Conservation (phyloP, 1,284 basidiomycete genomes). For the Ustilago curta region DNA sequence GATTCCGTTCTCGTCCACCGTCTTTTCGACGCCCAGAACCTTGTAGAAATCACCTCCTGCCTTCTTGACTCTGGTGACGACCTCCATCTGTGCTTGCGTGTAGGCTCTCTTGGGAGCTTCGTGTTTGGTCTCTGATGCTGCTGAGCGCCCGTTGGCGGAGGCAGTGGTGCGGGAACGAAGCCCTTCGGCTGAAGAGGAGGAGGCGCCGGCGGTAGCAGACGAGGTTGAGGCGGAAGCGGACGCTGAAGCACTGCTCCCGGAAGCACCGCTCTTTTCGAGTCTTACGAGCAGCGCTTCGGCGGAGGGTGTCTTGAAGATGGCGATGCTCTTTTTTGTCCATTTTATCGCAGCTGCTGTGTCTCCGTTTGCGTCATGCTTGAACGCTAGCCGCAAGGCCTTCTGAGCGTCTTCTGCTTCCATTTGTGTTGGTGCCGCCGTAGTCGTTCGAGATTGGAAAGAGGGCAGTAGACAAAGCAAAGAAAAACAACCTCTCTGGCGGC, state of each 20-base stretch:
- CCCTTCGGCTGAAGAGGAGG: conserved; percentile 73
- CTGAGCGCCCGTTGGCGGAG: conserved; percentile 66
- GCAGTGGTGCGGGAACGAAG: conserved; percentile 70
- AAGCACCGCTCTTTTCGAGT: conserved; percentile 71
- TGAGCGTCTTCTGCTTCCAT: conserved; percentile 64
- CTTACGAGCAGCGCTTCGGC: conserved; percentile 78
- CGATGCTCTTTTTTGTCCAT: conserved; percentile 89
- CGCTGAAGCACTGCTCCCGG: conserved; percentile 70
- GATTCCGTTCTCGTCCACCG: conserved; percentile 80
- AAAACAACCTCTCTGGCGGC: not conserved
- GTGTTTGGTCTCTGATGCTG: conserved; percentile 66
- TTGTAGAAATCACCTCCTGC: conserved; percentile 94
- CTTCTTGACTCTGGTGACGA: conserved; percentile 85
- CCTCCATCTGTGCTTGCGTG: conserved; percentile 83
- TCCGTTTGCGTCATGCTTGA: conserved; percentile 62
- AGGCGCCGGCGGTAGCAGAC: conserved; percentile 74
- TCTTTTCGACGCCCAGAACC: conserved; percentile 85
- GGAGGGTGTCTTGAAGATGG: conserved; percentile 84
- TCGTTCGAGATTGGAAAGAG: not conserved
- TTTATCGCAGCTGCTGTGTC: conserved; percentile 76
- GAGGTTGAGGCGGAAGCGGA: conserved; percentile 71
- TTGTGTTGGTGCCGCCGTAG: conserved; percentile 5
- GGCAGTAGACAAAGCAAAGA: conserved; percentile 13
- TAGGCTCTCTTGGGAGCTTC: conserved; percentile 78
- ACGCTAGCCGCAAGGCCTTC: conserved; percentile 64